Percentiles rank a stretch among this genome's conserved stretches.
Evolutionary conservation across 371 early-diverging fungal species (phyloP).

Genomic region (Apophysomyces sp.): DNA sequence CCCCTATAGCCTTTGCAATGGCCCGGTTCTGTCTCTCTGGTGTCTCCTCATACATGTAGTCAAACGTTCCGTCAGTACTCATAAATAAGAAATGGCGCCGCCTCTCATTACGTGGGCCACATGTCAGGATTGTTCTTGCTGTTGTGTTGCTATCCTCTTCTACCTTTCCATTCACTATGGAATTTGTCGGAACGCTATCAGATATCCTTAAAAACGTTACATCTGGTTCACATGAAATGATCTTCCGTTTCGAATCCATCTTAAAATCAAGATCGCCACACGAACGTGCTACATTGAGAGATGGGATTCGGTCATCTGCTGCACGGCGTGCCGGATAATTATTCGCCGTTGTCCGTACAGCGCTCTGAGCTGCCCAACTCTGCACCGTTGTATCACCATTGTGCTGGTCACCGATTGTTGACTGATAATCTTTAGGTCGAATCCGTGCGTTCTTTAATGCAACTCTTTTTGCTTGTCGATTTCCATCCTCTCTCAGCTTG

Average conservation of each 20-base stretch:
- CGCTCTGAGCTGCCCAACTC: slow-evolving; percentile 32
- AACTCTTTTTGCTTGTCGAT: slow-evolving; percentile 52
- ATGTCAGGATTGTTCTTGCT: slow-evolving; percentile 19
- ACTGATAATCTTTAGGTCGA: slow-evolving; percentile 38
- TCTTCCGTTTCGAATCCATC: slow-evolving; percentile 51
- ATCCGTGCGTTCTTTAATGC: slow-evolving; percentile 64
- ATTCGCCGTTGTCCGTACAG: slow-evolving; percentile 7
- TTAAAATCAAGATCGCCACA: slow-evolving; percentile 69
- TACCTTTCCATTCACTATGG: neutral
- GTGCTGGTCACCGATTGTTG: neutral
- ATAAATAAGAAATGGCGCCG: slow-evolving; percentile 50
- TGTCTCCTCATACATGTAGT: slow-evolving; percentile 54
- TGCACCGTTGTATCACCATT: neutral
- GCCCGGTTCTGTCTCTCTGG: slow-evolving; percentile 51
- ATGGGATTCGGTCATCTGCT: slow-evolving; percentile 46
- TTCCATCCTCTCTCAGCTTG: slow-evolving; percentile 46
- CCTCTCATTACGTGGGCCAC: slow-evolving; percentile 28
- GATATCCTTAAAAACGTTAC: slow-evolving; percentile 55
- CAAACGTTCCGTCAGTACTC: slow-evolving; percentile 54
- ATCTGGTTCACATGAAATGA: slow-evolving; percentile 62
- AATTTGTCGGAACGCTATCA: slow-evolving; percentile 16
- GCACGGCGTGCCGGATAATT: neutral
- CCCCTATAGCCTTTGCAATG: slow-evolving; percentile 45
- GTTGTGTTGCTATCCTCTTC: neutral
- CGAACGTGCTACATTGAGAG: slow-evolving; percentile 62